Evolutionary conservation across 495 filamentous ascomycete species (phyloP), one percentile per base, ranked within the genome.

Genomic region (Aspergillus asperescens): DNA sequence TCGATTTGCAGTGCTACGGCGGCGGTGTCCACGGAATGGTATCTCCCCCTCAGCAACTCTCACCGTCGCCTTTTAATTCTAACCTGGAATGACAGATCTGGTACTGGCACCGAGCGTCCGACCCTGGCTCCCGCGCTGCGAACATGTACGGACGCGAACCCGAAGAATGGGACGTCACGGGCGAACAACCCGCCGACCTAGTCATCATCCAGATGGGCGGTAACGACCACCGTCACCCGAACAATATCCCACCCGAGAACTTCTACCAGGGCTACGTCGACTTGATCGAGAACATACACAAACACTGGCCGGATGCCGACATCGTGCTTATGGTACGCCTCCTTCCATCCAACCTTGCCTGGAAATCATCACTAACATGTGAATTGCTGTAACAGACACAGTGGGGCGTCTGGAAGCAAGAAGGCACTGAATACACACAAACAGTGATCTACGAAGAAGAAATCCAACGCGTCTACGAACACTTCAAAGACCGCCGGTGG

Each of bases 121-220:
- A 87, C 57, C 80, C 77, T 1, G 77, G 75, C 41, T 67, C 62
- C 29, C 75, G 83, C 16, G 79, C 79, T 0, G 51, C 56, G 6
- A 56, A 68, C 15, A 72, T 79, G 9, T 80, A 76, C 56, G 80
- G 77, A 51, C 70, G 75, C 24, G 68, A 77, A 2, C 78, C 81
- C 0, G 80, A 85, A 50, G 61, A 71, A 0, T 87, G 80, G 79
- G 76, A 83, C 55, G 84, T 86, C 46, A 65, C 62, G 5, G 75
- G 74, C 25, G 77, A 81, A 45, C 77, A 73, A n/a, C 73, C 74
- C 1, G 81, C 83, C 4, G 83, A 86, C 56, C 69, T 89, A 7
- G 83, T 84, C 10, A 56, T 87, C 52, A 84, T 87, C 60, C 81
- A 86, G 57, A 71, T 88, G 34, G 84, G 83, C 22, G 85, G 82